Evolutionary conservation across 148 eudicot species (phyloP).

Genomic region (Camellia japonica): DNA sequence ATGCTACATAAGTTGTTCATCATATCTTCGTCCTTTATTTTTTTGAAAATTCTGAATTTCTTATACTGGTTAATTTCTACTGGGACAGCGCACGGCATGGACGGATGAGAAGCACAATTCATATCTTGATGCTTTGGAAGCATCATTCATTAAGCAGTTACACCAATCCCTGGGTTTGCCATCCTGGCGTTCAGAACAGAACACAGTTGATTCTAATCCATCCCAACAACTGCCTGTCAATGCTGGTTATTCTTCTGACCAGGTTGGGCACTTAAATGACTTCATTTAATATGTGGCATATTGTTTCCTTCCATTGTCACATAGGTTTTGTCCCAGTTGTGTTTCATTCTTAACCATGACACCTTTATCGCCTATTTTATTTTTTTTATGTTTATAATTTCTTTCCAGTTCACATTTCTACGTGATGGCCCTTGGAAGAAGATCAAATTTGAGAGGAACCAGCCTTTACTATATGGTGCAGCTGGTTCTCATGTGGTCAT

Average conservation of each 20-base stretch:
- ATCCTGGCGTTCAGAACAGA: constrained; percentile 13
- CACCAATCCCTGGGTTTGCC: constrained; percentile 29
- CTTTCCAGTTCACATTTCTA: constrained; percentile 20
- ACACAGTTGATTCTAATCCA: background rate
- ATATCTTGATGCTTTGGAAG: constrained; percentile 38
- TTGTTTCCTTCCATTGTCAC: background rate
- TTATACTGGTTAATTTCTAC: background rate
- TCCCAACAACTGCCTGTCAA: background rate
- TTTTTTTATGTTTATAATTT: background rate
- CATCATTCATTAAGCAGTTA: constrained; percentile 41
- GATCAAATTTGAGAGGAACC: constrained; percentile 7
- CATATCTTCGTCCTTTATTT: background rate
- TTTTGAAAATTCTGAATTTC: background rate
- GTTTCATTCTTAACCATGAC: background rate
- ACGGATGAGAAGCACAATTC: constrained; percentile 36
- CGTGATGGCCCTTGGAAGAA: constrained; percentile 26
- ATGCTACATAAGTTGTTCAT: background rate
- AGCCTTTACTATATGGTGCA: constrained; percentile 5
- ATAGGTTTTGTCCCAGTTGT: background rate
- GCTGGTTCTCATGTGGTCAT: constrained; percentile 21
- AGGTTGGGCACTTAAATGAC: constrained; percentile 17
- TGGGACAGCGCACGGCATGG: constrained; percentile 25
- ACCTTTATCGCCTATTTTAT: background rate
- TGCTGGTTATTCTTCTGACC: constrained; percentile 13
- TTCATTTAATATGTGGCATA: background rate